A percentile compares a stretch with the other conserved stretches of the same genome.
phyloP scores from a whole-genome alignment of 257 asterid genomes.

The Solanum ossicruentum region DNA sequence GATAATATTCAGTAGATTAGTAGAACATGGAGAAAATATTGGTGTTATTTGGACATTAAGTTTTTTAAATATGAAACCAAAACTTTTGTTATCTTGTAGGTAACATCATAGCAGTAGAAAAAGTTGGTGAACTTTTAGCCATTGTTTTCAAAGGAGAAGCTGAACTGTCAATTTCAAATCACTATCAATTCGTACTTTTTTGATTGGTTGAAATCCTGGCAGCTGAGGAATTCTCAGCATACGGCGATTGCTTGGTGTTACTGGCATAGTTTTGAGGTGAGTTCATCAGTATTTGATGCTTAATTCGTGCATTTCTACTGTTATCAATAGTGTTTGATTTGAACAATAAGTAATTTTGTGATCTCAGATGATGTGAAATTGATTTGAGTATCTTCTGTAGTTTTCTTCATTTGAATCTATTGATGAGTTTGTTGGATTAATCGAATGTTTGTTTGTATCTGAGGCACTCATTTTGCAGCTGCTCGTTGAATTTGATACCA shows the following conservation, averaged over 20 bases:
- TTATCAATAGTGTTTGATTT: not conserved
- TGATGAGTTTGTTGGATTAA: not conserved
- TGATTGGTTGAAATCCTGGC: not conserved
- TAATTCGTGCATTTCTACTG: not conserved
- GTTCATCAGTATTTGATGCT: not conserved
- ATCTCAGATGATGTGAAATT: not conserved
- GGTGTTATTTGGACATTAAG: no score
- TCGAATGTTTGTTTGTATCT: not conserved
- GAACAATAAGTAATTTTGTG: not conserved
- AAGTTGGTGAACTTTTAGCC: not conserved
- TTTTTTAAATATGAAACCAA: no score
- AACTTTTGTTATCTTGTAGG: not conserved
- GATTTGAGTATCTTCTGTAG: not conserved
- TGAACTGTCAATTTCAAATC: not conserved
- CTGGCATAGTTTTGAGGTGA: not conserved
- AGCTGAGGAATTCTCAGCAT: not conserved
- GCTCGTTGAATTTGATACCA: not conserved
- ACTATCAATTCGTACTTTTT: not conserved
- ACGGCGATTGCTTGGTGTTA: not conserved
- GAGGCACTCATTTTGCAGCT: not conserved
- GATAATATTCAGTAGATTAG: not conserved
- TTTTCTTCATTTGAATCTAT: not conserved
- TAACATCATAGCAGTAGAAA: not conserved
- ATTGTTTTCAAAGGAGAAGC: not conserved
- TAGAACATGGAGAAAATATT: no score